Evolutionary conservation across 306 rosid species (phyloP).

Genomic region (Herpetospermum pedunculosum): DNA sequence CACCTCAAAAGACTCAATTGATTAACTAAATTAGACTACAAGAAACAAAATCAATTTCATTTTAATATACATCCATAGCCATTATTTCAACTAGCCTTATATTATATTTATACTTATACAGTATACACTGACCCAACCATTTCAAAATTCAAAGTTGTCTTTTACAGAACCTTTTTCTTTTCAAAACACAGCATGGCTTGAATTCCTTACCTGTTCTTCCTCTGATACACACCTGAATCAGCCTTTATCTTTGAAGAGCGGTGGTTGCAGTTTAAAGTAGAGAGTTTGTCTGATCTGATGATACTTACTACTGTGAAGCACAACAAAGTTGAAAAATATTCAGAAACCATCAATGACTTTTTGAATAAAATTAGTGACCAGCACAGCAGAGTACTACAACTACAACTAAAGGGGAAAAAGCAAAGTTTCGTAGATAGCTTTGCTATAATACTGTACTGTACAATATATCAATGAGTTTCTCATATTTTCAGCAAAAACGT

Average conservation of each 20-base stretch:
- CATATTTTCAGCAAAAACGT: background rate
- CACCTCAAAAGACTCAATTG: slow-evolving; percentile 6
- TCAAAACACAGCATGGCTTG: background rate
- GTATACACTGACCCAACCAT: background rate
- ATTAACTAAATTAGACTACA: background rate
- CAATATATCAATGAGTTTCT: background rate
- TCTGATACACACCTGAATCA: background rate
- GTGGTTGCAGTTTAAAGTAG: background rate
- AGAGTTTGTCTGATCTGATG: background rate
- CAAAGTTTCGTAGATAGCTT: background rate
- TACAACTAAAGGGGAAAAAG: too few relatives aligned
- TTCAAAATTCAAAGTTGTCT: background rate
- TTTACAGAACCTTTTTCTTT: background rate
- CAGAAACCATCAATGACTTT: background rate
- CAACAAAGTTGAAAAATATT: background rate
- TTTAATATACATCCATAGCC: background rate
- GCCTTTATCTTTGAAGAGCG: background rate
- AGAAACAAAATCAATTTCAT: background rate
- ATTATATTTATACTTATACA: background rate
- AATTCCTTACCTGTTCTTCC: background rate
- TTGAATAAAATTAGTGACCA: background rate
- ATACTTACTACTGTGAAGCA: background rate
- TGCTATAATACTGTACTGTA: background rate
- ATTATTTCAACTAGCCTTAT: background rate
- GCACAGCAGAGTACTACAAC: background rate